Evolutionary conservation across 2,329 filamentous ascomycete genomes (phyloP), one percentile per base, ranked within the genome.

Genomic region (Nannizziopsis arthrosporioides): DNA sequence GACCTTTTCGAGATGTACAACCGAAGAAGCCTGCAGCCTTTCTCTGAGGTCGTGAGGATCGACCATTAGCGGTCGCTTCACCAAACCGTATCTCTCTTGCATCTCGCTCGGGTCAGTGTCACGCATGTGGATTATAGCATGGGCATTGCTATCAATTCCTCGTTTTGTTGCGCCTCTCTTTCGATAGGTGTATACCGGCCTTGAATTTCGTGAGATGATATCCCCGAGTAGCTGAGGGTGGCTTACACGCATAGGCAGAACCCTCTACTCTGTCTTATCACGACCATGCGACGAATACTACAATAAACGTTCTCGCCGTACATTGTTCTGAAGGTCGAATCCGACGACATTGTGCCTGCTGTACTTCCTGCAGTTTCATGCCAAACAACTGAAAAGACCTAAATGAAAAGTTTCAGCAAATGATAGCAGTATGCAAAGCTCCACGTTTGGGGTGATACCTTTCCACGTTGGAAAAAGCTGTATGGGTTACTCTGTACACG

Each of bases 121-220:
- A 14, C 48, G 41, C 54, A 61, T 63, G 45, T 69, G 63, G 3
- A 71, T 59, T 2, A 68, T 54, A 0, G 68, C 57, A 53, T 72
- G 70, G 9, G 65, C 63, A 2, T 48, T 45, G 4, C 60, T 46
- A 19, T 63, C 54, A 3, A 70, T 61, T 0, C 65, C 65, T 1
- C 12, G 43, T 44, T 71, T 72, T 1, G 55, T 51, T 1, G 66
- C 56, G 0, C 65, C 69, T 17, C 62, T 56, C 1, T 56, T 53
- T 3, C 58, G 48, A 43, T 73, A 72, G 0, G 69, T 72, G 3
- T 55, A 59, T 8, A 73, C 65, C 0, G 63, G 60, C 11, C 69
- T 71, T 15, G 43, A 11, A 48, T 19, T n/a, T 12, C 18, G 12
- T 15, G 14, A 42, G 27, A 30, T 40, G 8, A 32, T 19, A 14